A percentile compares a stretch with the other conserved stretches of the same genome.
Evolutionary conservation across 495 filamentous ascomycete genomes (phyloP).

Genomic region (Paragyromitra xinjiangensis): DNA sequence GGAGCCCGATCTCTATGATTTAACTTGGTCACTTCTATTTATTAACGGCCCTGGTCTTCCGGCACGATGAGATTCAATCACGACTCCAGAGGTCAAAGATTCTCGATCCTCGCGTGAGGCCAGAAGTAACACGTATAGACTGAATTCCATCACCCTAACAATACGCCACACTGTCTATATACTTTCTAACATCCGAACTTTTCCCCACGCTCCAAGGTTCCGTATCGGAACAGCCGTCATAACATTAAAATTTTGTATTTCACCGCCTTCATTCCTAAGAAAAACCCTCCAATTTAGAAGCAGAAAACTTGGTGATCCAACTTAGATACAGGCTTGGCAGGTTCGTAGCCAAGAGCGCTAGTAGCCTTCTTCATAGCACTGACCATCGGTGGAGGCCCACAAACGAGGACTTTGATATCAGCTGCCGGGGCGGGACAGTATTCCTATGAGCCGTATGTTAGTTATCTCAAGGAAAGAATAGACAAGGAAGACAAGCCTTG

Average conservation of each 20-base stretch:
- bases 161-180: conserved; percentile 32
- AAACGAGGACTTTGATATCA: conserved; percentile 95
- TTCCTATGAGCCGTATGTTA: conserved; percentile 64
- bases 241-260: conserved; percentile 25
- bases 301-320: conserved; percentile 97
- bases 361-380: conserved; percentile 96
- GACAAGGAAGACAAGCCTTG: conserved; percentile 66
- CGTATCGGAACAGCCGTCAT: conserved; percentile 7
- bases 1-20: no score
- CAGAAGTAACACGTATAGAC: conserved; percentile 20
- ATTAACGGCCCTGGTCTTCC: neutral
- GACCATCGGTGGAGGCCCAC: conserved; percentile 96
- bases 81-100: neutral
- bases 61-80: neutral
- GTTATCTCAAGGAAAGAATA: conserved; percentile 10
- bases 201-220: neutral
- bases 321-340: conserved; percentile 94
- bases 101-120: neutral
- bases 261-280: neutral
- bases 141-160: conserved; percentile 32
- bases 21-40: no score
- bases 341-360: conserved; percentile 85
- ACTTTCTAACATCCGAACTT: conserved; percentile 12
- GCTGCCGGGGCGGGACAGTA: conserved; percentile 80
- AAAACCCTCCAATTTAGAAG: conserved; percentile 68